These are phyloP conservation scores for Tuber indicum DNA, from an alignment of 495 filamentous ascomycete species.

Conservation along the genomic window DNA sequence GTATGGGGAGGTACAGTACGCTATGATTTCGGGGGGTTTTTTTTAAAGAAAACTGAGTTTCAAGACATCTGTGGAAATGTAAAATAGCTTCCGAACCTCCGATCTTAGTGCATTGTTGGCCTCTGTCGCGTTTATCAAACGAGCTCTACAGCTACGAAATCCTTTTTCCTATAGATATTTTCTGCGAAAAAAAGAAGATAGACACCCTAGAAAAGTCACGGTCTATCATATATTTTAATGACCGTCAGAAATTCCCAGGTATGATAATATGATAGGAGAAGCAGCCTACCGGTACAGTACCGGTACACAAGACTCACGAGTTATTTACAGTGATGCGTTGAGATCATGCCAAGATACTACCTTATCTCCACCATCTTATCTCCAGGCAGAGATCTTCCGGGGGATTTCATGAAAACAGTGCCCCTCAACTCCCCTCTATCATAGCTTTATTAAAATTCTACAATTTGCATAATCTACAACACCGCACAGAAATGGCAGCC, in stretches of 20 bases:
- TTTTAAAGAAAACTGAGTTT: too few relatives aligned
- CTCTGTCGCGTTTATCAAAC: too few relatives aligned
- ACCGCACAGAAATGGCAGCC: conserved; percentile 27
- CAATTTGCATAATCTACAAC: conserved; percentile 31
- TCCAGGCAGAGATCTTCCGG: background rate
- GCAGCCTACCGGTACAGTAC: too few relatives aligned
- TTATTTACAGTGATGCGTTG: background rate
- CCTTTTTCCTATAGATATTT: too few relatives aligned
- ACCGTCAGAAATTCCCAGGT: background rate
- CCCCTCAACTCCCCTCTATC: conserved; percentile 34
- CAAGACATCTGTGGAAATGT: too few relatives aligned
- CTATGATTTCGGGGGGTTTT: too few relatives aligned
- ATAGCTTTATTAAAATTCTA: conserved; percentile 24
- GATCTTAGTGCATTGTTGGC: too few relatives aligned
- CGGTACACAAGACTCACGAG: background rate
- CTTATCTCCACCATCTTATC: conserved; percentile 35
- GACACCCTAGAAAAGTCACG: background rate
- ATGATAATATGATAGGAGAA: too few relatives aligned
- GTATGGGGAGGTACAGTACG: too few relatives aligned
- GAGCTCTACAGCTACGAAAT: too few relatives aligned
- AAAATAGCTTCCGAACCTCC: too few relatives aligned
- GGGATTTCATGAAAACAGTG: conserved; percentile 32
- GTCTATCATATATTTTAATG: background rate
- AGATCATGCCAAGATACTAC: conserved; percentile 10
- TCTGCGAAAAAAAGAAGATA: background rate